Evolutionary conservation across 257 asterid species (phyloP).

Genomic region (Striga asiatica): DNA sequence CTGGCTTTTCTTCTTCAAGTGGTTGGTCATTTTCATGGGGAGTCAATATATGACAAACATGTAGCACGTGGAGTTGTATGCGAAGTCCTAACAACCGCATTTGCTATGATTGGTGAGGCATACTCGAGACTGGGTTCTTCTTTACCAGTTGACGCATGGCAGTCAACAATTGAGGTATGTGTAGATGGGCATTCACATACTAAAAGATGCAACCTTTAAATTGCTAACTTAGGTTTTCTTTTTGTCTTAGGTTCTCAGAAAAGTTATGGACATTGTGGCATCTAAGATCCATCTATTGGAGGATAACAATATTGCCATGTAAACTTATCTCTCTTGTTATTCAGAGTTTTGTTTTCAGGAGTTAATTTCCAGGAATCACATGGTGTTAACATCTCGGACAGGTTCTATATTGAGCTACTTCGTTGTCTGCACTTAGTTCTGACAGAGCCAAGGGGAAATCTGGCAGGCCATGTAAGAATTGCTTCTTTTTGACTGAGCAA

Average conservation of each 20-base stretch:
- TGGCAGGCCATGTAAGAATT: slow-evolving; percentile 67
- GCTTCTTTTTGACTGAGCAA: slow-evolving; percentile 6
- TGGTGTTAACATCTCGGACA: slow-evolving; percentile 29
- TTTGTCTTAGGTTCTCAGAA: slow-evolving; percentile 53
- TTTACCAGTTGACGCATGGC: slow-evolving; percentile 53
- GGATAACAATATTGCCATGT: slow-evolving; percentile 51
- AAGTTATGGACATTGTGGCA: slow-evolving; percentile 60
- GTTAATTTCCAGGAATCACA: slow-evolving; percentile 19
- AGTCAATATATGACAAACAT: slow-evolving; percentile 15
- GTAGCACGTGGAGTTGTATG: slow-evolving; percentile 24
- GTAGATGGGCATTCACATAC: slow-evolving; percentile 7
- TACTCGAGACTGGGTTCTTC: slow-evolving; percentile 58
- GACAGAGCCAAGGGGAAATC: slow-evolving; percentile 54
- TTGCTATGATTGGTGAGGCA: slow-evolving; percentile 59
- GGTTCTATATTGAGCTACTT: slow-evolving; percentile 76
- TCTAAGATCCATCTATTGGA: slow-evolving; percentile 45
- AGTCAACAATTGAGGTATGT: slow-evolving; percentile 71
- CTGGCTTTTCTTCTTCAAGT: slow-evolving; percentile 31
- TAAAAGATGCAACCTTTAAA: slow-evolving; percentile 15
- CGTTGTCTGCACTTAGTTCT: slow-evolving; percentile 81
- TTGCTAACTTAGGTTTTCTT: slow-evolving; percentile 22
- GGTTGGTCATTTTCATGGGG: slow-evolving; percentile 1
- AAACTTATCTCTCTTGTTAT: slow-evolving; percentile 18
- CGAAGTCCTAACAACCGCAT: slow-evolving; percentile 52
- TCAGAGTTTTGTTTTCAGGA: slow-evolving; percentile 18